These are phyloP conservation scores for Talaromyces sp. DNA, from an alignment of 2,329 filamentous ascomycete genomes.

Conservation along the genomic window DNA sequence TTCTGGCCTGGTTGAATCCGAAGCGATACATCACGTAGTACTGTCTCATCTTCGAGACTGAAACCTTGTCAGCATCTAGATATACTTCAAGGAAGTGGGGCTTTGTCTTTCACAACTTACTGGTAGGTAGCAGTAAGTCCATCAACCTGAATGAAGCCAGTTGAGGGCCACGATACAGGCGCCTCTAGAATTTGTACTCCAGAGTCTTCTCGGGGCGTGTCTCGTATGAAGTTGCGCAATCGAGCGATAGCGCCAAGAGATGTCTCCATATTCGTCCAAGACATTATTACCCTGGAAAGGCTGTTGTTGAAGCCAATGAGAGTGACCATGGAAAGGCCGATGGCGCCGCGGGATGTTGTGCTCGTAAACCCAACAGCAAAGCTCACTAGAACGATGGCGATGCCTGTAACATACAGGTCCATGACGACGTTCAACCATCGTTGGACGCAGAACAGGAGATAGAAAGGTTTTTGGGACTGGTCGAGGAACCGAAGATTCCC, in stretches of 20 bases:
- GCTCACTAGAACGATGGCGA: constrained; percentile 47
- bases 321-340: constrained; percentile 50
- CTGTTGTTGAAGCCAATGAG: constrained; percentile 50
- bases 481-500: constrained; percentile 50
- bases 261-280: constrained; percentile 56
- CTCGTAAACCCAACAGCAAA: constrained; percentile 44
- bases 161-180: constrained; percentile 32
- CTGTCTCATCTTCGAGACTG: too few relatives aligned
- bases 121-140: background rate
- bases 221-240: constrained; percentile 27
- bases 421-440: constrained; percentile 53
- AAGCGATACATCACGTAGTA: constrained; percentile 32
- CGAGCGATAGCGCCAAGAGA: constrained; percentile 53
- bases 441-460: constrained; percentile 54
- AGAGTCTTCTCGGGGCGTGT: too few relatives aligned
- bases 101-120: constrained; percentile 21
- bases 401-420: constrained; percentile 44
- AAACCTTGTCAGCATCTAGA: too few relatives aligned
- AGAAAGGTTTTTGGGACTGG: constrained; percentile 53
- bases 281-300: constrained; percentile 35
- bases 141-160: constrained; percentile 33
- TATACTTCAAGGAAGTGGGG: too few relatives aligned
- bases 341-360: constrained; percentile 43
- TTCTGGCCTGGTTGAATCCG: constrained; percentile 40
- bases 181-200: too few relatives aligned